Conservation (phyloP, 2,329 filamentous ascomycete species). For the Xylariaceae sp. region DNA sequence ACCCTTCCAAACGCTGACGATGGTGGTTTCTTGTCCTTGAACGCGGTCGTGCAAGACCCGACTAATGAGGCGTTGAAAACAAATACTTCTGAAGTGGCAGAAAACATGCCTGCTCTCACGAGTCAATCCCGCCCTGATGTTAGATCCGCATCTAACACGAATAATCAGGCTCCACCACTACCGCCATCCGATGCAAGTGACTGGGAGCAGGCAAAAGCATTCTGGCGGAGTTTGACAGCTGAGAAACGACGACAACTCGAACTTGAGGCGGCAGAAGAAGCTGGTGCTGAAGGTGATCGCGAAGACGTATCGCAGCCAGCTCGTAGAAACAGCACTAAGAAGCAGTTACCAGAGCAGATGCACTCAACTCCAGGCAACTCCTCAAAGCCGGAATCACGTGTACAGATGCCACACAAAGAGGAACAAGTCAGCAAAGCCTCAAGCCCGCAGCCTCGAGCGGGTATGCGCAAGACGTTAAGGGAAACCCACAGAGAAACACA, state of each 20-base stretch:
- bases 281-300: constrained; percentile 43
- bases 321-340: constrained; percentile 31
- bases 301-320: constrained; percentile 33
- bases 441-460: constrained; percentile 11
- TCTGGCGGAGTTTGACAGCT: constrained; percentile 61
- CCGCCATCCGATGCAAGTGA: constrained; percentile 37
- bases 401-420: constrained; percentile 46
- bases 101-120: neutral
- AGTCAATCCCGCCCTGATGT: constrained; percentile 14
- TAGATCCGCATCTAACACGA: constrained; percentile 13
- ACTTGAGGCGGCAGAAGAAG: constrained; percentile 50
- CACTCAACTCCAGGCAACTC: constrained; percentile 18
- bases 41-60: constrained; percentile 64
- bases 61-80: constrained; percentile 41
- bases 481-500: constrained; percentile 7
- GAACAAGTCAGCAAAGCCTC: constrained; percentile 24
- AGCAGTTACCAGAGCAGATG: constrained; percentile 39
- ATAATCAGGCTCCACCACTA: neutral
- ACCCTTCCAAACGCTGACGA: constrained; percentile 61
- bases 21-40: constrained; percentile 65
- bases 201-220: constrained; percentile 64
- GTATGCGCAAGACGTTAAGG: constrained; percentile 32
- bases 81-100: constrained; percentile 15
- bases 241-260: constrained; percentile 60
- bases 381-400: constrained; percentile 27